A percentile compares a stretch with the other conserved stretches of the same genome.
phyloP scores from a whole-genome alignment of 148 eudicot genomes.

The Cornus kousa region DNA sequence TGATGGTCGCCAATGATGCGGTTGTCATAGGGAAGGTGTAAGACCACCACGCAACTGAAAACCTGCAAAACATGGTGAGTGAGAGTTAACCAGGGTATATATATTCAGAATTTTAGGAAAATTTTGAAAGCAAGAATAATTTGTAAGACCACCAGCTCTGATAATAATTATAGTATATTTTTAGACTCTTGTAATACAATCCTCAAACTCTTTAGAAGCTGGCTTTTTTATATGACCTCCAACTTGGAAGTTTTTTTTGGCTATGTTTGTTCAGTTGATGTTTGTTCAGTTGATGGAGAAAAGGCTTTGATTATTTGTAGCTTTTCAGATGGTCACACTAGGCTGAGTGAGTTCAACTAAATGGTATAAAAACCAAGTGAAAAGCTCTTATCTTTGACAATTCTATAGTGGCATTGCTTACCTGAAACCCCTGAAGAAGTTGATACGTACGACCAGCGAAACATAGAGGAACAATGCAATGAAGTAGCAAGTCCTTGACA shows the following conservation, averaged over 20 bases:
- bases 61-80: constrained; percentile 39
- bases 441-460: constrained; percentile 77
- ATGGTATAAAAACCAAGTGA: neutral
- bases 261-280: too few species aligned
- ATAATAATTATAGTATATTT: too few species aligned
- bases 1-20: constrained; percentile 82
- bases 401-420: constrained; percentile 9
- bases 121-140: too few species aligned
- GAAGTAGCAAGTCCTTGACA: constrained; percentile 85
- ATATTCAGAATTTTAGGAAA: neutral
- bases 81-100: neutral
- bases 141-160: neutral
- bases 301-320: neutral
- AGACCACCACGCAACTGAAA: constrained; percentile 99
- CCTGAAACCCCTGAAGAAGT: constrained; percentile 88
- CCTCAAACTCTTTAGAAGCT: too few species aligned
- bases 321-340: neutral
- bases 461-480: constrained; percentile 81
- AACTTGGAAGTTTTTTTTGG: too few species aligned
- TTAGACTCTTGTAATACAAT: neutral
- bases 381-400: neutral
- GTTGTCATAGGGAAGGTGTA: constrained; percentile 99
- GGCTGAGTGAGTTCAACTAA: neutral
- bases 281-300: too few species aligned
- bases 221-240: too few species aligned